These are phyloP conservation scores for Fraxinus latifolia DNA, from an alignment of 305 asterid genomes.

Conservation along the genomic window DNA sequence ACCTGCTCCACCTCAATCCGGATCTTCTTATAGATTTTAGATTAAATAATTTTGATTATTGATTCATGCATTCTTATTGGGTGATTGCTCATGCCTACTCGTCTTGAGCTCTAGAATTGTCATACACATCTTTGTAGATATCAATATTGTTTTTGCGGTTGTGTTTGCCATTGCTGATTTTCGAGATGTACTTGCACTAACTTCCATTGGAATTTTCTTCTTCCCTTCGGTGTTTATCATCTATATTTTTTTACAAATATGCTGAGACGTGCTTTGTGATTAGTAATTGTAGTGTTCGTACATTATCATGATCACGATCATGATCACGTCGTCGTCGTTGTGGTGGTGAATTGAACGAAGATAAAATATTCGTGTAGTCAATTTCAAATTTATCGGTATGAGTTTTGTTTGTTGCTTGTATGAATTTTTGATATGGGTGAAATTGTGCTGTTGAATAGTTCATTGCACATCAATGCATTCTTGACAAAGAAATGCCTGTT, in stretches of 20 bases:
- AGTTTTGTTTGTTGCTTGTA: background rate
- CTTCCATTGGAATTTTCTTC: background rate
- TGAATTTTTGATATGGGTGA: background rate
- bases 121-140: constrained; percentile 58
- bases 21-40: constrained; percentile 66
- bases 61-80: constrained; percentile 50
- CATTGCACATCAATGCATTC: background rate
- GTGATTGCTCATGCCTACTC: constrained; percentile 36
- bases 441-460: background rate
- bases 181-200: constrained; percentile 28
- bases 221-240: background rate
- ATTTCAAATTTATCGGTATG: background rate
- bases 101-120: constrained; percentile 41
- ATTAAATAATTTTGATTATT: constrained; percentile 33
- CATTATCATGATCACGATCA: too few relatives aligned
- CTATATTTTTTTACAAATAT: background rate
- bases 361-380: background rate
- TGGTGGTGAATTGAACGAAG: background rate
- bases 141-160: constrained; percentile 24
- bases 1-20: constrained; percentile 81
- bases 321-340: too few relatives aligned
- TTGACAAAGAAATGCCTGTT: background rate
- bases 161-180: constrained; percentile 39
- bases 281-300: background rate
- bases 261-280: background rate